Evolutionary conservation across 164 flowering plant species (phyloP), one percentile per base, ranked within the genome.

Genomic region (Amborella trichopoda): DNA sequence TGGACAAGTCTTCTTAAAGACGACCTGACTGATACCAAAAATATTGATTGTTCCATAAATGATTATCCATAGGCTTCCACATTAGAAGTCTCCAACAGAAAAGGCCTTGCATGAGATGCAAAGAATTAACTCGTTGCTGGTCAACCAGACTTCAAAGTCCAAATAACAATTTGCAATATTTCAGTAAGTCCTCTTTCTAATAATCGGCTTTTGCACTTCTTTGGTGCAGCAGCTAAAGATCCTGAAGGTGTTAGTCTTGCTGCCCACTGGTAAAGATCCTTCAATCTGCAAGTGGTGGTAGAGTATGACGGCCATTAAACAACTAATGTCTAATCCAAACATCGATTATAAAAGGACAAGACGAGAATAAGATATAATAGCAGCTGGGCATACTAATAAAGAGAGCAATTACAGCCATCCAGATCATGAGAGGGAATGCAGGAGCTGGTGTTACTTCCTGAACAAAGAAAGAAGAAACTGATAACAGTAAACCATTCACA

Each of bases 401-500:
- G 11, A 87, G 74, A 18, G 70, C 76, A 52, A 87, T 73, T 23
- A 76, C 82, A 26, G 76, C 72, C 25, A 87, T 64, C 40, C 95
- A 95, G 45, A 68, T 68, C 39, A 91, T 52, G 10, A 87, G 82
- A 48, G 96, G 95, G 51, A 76, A 77, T 3, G 84, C 78, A 1
- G 96, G 90, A 18, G 96, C 96, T 5, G 88, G 52, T 54, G 96
- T 87, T 57, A 86, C 56, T 24, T 91, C 98, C 98, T 91, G 81
- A 4, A 63, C n/a, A n/a, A n/a, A n/a, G n/a, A n/a, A n/a, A n/a
- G n/a, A n/a, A n/a, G n/a, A n/a, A n/a, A n/a, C n/a, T n/a, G n/a
- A n/a, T n/a, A n/a, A n/a, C n/a, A n/a, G n/a, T n/a, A n/a, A n/a
- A n/a, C n/a, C n/a, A n/a, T n/a, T n/a, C n/a, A n/a, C n/a, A n/a